Base-by-base conservation (phyloP, 192 early-diverging fungal species). In the Backusella sp. region DNA sequence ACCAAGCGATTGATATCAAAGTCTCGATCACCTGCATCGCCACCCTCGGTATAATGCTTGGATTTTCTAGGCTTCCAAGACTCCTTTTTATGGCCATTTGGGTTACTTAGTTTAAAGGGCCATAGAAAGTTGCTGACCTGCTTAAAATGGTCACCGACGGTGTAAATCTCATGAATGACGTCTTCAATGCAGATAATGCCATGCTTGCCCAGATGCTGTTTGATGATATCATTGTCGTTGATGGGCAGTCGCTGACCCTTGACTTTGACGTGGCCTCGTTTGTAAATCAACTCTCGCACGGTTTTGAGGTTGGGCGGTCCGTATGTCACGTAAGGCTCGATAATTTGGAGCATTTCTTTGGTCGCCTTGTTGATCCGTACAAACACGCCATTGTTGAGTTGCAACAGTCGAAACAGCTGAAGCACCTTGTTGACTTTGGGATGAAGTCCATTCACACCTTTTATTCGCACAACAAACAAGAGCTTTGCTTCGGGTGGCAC, bases 341-440 rank as follows among this genome's bases (percentile, higher is more conserved):
- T 93, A 82, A 96, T 89, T 88, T 97, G 94, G 70, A 99, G 91
- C 97, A 98, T 97, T 88, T 98, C 90, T 74, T 92, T 90, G 68
- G 98, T 98, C 70, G 98, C 97, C 88, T 93, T 94, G 89, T 95
- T 98, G 80, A 98, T 90, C 37, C 91, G 90, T 69, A 99, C 89
- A 84, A 99, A 99, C 81, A 95, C 94, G 77, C 93, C 97, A 87
- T 94, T 94, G 95, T 99, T 99, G 91, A 99, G 97, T 91, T 97
- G 95, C 83, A 95, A 91, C 79, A 99, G 91, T 90, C 98, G 96
- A 82, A 99, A 89, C 74, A 99, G 91, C 90, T 99, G 97, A 72
- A 99, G 89, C 68, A 98, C 94, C 93, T 99, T 99, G 84, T 95
- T 91, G 75, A 96, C 94, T 91, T 99, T 99, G 82, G 98, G 98